These are phyloP conservation scores for Neoscytalidium dimidiatum DNA, from an alignment of 2,329 filamentous ascomycete genomes.

Conservation along the genomic window DNA sequence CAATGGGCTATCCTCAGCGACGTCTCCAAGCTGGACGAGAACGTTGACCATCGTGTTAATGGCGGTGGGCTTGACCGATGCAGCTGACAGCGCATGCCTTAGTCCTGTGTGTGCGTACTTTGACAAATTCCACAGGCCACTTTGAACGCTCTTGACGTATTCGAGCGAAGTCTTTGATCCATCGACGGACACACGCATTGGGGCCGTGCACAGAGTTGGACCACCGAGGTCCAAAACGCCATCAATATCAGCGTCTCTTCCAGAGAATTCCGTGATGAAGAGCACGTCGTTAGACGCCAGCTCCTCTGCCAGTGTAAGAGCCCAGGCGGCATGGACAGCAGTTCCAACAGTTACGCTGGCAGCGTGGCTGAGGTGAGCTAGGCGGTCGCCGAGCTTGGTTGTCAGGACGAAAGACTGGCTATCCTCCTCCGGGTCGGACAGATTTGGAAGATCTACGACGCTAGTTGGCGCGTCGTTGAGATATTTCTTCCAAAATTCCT, in stretches of 20 bases:
- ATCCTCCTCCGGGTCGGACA: too few relatives aligned
- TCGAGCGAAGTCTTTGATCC: too few relatives aligned
- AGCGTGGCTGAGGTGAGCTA: neutral
- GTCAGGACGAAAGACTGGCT: neutral
- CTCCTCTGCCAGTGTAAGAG: neutral
- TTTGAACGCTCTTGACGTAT: too few relatives aligned
- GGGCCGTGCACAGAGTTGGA: neutral
- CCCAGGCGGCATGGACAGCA: slow-evolving; percentile 8
- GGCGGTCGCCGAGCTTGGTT: neutral
- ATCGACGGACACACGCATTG: neutral
- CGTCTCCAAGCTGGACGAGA: too few relatives aligned
- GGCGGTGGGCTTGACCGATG: too few relatives aligned
- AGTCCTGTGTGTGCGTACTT: too few relatives aligned
- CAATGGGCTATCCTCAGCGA: too few relatives aligned
- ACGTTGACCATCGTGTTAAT: too few relatives aligned
- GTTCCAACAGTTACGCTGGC: neutral
- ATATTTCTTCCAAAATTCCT: neutral
- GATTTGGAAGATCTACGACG: neutral
- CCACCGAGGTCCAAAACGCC: neutral
- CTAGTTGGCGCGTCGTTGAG: neutral
- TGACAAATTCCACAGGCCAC: too few relatives aligned
- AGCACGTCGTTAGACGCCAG: neutral
- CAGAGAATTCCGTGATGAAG: neutral
- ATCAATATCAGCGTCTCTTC: neutral
- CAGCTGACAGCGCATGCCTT: too few relatives aligned